phyloP scores from a whole-genome alignment of 1,139 yeast species.

The Protomyces lactucae-debilis region DNA sequence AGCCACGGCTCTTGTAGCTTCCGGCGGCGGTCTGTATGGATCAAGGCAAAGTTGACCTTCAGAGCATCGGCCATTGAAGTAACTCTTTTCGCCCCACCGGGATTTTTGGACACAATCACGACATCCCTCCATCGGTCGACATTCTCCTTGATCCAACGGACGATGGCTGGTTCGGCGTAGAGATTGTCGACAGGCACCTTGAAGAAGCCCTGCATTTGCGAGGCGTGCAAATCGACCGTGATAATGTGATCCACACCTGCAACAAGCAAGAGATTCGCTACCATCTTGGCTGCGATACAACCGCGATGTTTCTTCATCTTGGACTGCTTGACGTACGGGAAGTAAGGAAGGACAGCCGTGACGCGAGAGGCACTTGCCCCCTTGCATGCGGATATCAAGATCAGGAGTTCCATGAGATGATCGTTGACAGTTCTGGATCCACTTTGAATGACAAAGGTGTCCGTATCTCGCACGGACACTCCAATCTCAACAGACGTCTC shows the following conservation, averaged over 20 bases:
- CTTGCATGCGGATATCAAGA: conserved; percentile 88
- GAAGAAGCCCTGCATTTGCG: conserved; percentile 99
- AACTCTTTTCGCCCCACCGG: conserved; percentile 94
- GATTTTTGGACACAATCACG: conserved; percentile 88
- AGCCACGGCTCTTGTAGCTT: conserved; percentile 53
- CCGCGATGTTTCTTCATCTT: conserved; percentile 99
- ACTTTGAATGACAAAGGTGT: conserved; percentile 90
- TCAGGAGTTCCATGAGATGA: conserved; percentile 91
- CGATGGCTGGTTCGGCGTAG: conserved; percentile 94
- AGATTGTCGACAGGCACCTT: conserved; percentile 94
- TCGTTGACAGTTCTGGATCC: conserved; percentile 80
- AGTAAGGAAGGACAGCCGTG: conserved; percentile 86
- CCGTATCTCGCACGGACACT: conserved; percentile 90
- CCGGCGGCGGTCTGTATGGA: conserved; percentile 95
- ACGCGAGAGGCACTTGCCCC: conserved; percentile 91
- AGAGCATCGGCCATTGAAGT: conserved; percentile 94
- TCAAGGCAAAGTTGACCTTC: conserved; percentile 96
- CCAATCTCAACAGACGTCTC: conserved; percentile 97
- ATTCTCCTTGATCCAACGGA: conserved; percentile 91
- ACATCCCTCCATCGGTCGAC: conserved; percentile 80
- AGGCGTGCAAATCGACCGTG: conserved; percentile 91
- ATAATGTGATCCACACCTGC: conserved; percentile 99
- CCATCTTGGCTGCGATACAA: conserved; percentile 96
- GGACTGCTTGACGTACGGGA: conserved; percentile 94
- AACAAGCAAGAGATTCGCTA: conserved; percentile 89